Evolutionary conservation across 139 green algal species (phyloP), one percentile per base, ranked within the genome.

Genomic region (Chlorella sp.): DNA sequence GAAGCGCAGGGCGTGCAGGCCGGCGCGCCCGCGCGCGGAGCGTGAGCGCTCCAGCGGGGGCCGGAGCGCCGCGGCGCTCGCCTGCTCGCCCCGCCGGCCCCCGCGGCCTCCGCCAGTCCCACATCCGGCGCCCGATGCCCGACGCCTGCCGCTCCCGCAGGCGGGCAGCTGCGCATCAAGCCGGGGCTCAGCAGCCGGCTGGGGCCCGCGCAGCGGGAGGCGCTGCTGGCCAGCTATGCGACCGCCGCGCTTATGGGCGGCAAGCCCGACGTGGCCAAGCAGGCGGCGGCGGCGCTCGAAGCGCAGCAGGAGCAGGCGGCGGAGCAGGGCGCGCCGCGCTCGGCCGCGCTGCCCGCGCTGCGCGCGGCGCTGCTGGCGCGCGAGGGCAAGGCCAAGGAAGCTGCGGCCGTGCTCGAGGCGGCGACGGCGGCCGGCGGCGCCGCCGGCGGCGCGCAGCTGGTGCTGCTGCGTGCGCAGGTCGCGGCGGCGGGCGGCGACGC

Each of bases 391-490:
- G 71, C 70, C 4, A 63, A 71, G 2, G 88, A 94, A 36, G 91
- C 91, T 0, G 85, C 89, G 33, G 72, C 81, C 9, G 46, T 81
- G 31, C 87, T 95, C 71, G 76, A 81, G 27, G 62, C 43, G 17
- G 64, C 87, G 60, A 33, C 35, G n/a, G 55, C 60, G 27, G 31
- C 25, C 1, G 63, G 43, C 17, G 38, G 60, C 41, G 77, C 65
- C 12, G 70, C 8, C 56, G 64, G n/a, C 45, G 15, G 41, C 42
- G 60, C 35, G 2, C 59, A 43, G 41, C 72, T 84, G 21, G 35
- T 23, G 29, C 81, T 94, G 31, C 82, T 92, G 80, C 81, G 88
- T 3, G 88, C 82, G 14, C 90, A 97, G 79, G 63, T 95, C 66
- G 87, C 85, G 4, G 68, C 89, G 38, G 80, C 84, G 68, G 46